These are phyloP conservation scores for Borealophlyctis nickersoniae DNA, from an alignment of 192 early-diverging fungal species.

Conservation along the genomic window DNA sequence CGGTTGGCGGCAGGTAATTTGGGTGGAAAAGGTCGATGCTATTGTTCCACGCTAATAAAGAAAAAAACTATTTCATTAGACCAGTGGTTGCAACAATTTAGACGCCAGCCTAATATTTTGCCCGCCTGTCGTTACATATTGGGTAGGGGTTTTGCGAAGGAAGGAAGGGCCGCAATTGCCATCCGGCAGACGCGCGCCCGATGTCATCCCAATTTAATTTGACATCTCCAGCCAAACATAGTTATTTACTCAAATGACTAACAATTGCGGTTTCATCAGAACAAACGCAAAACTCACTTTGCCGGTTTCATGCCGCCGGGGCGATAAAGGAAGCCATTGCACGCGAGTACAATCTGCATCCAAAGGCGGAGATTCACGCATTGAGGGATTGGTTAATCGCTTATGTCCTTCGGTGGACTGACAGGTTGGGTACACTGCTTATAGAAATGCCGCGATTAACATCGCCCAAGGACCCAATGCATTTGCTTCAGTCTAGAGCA, in stretches of 20 bases:
- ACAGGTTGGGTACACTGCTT: conserved; percentile 49
- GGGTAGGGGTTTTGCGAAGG: too few relatives aligned
- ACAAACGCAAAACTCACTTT: conserved; percentile 45
- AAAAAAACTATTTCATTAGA: conserved; percentile 11
- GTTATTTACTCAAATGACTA: neutral
- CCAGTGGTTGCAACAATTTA: conserved; percentile 13
- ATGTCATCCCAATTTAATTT: neutral
- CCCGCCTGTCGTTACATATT: conserved; percentile 61
- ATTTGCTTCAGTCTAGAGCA: conserved; percentile 39
- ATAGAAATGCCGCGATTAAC: too few relatives aligned
- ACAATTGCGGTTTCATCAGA: conserved; percentile 33
- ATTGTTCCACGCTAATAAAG: neutral
- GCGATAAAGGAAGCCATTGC: conserved; percentile 54
- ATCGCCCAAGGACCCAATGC: too few relatives aligned
- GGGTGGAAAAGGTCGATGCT: neutral
- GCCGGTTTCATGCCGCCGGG: conserved; percentile 61
- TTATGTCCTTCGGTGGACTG: conserved; percentile 47
- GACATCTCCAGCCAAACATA: neutral
- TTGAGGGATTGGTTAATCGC: conserved; percentile 58
- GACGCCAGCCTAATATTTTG: conserved; percentile 42
- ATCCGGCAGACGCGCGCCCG: neutral
- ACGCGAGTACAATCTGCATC: conserved; percentile 57
- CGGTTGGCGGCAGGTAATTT: neutral
- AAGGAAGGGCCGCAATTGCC: too few relatives aligned
- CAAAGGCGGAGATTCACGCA: conserved; percentile 46